These are phyloP conservation scores for Candida argentea DNA, from an alignment of 805 yeast species.

Conservation along the genomic window DNA sequence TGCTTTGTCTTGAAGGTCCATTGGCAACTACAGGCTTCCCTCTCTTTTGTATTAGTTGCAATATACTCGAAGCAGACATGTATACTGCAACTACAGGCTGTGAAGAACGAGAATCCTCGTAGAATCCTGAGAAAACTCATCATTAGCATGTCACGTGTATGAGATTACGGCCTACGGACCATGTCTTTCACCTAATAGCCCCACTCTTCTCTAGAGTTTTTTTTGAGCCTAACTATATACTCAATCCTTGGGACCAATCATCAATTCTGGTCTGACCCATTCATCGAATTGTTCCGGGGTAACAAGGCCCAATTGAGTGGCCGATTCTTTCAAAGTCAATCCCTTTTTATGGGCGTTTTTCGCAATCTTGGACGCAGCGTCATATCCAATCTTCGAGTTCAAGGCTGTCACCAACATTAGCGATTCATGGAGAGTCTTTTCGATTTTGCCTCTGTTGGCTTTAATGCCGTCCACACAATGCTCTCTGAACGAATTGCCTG, in stretches of 20 bases:
- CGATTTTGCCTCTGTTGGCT: conserved; percentile 84
- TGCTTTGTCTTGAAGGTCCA: neutral
- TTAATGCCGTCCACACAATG: conserved; percentile 92
- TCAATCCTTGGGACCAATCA: conserved; percentile 84
- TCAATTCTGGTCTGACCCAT: conserved; percentile 96
- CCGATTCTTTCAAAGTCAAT: conserved; percentile 87
- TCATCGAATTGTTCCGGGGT: conserved; percentile 81
- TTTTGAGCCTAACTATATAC: neutral
- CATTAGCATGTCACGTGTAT: too few relatives aligned
- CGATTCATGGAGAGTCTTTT: conserved; percentile 83
- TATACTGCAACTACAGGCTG: too few relatives aligned
- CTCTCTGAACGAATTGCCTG: conserved; percentile 77
- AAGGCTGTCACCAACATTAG: conserved; percentile 97
- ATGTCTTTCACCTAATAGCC: too few relatives aligned
- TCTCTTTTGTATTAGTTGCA: conserved; percentile 21
- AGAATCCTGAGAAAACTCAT: too few relatives aligned
- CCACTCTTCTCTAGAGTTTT: too few relatives aligned
- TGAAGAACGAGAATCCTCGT: too few relatives aligned
- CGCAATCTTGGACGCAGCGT: conserved; percentile 93
- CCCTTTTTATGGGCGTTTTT: conserved; percentile 99
- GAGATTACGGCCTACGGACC: too few relatives aligned
- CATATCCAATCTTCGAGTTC: conserved; percentile 98
- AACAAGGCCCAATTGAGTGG: conserved; percentile 82
- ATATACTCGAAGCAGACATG: conserved; percentile 21
- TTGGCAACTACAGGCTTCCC: conserved; percentile 8